Base-by-base conservation (phyloP, 1,139 yeast species). In the Scheffersomyces parashehatae region DNA sequence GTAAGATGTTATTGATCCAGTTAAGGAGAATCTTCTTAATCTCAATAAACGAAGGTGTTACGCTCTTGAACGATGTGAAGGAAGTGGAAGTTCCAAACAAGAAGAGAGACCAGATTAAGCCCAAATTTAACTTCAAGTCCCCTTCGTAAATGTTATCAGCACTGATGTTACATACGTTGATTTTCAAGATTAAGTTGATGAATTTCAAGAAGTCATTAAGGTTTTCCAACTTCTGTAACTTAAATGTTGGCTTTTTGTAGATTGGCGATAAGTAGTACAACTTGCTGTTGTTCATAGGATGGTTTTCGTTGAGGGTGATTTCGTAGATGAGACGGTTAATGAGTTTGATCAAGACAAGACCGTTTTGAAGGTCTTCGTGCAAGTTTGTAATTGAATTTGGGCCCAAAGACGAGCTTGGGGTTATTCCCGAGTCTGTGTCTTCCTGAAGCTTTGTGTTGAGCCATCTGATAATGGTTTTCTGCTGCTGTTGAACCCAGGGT, bases 141-240 rank as follows among this genome's bases (percentile, higher is more conserved):
- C 87, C 86, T 39, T 82, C 88, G 20, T 78, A 73, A 16, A 85
- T 75, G 59, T 83, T 85, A 42, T 82, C 87, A n/a, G 88, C 81
- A 24, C 86, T 83, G 38, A 85, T 80, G 52, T 79, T 77, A 52
- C 77, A 70, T 30, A 80, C 67, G 48, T 79, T 80, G 36, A 85
- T 67, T 16, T 69, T 61, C 41, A 80, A 74, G 29, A 79, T 70
- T 36, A 77, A 71, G 44, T 77, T 72, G 45, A 83, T 68, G 55
- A 76, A 83, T 44, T 79, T 78, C 43, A 85, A 67, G 11, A 81
- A 76, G 43, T 75, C 79, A 50, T 77, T 75, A 41, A 83, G 65
- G 57, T 85, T 85, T 53, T 84, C 90, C 36, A 82, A 66, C 55
- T 77, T 80, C 54, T 85, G 90, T 33, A 85, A 67, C 42, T 76